Evolutionary conservation across 2,329 filamentous ascomycete species (phyloP), one percentile per base, ranked within the genome.

Genomic region (Samsoniella hepiali): DNA sequence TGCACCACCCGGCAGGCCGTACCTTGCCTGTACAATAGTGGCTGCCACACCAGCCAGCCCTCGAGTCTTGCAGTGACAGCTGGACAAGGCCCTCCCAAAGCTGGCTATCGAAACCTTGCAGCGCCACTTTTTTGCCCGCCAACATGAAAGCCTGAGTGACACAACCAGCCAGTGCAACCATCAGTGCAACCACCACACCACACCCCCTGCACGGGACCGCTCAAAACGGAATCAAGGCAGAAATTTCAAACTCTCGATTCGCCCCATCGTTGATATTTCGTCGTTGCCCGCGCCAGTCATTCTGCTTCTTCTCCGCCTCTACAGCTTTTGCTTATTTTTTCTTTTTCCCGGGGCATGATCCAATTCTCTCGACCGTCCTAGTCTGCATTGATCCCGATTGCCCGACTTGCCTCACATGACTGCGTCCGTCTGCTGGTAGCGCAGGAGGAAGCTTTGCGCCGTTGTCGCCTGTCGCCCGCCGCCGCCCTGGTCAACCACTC

Each of bases 181-280:
- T 22, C 22, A 22, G 22, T 22, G 22, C 22, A 22, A 11, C 40
- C 42, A 45, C 47, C 22, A 7, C 47, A 13, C 27, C 13, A 5
- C 27, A 27, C 47, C 22, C 27, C 47, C 27, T 50, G 47, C 47
- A 31, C 22, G 1, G 22, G 8, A 40, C 36, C 47, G 47, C 58
- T 51, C 32, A 53, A 60, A 60, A 60, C 58, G 58, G 58, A 60
- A 60, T 34, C 58, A 7, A 59, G 27, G 34, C 42, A 49, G 47
- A 60, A 44, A 44, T 34, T 42, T 27, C 11, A 50, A 51, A 44
- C 15, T 47, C 31, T 51, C 49, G 49, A 51, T 51, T 29, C 27
- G 32, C 42, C 44, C 55, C 42, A 58, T 47, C 34, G 11, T 34
- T 34, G n/a, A 34, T 55, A 38, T 54, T 22, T 54, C 50, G n/a